Conservation (phyloP, 1,284 basidiomycete species). For the Rhodofomes roseus region DNA sequence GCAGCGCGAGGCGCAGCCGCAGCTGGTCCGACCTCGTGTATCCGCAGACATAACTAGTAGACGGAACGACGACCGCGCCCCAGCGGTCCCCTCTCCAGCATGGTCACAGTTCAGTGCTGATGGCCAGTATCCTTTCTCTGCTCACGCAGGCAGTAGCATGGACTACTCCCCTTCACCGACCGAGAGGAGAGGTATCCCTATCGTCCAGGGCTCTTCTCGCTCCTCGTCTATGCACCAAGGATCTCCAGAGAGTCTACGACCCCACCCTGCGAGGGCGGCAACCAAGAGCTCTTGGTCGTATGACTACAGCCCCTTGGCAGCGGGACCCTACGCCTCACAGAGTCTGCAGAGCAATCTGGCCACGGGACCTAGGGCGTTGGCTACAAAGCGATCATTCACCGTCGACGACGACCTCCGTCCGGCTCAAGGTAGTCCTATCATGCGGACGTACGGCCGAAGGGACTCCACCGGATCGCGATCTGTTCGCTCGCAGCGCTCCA, state of each 20-base stretch:
- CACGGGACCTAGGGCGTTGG: not conserved
- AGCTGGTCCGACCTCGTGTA: constrained; percentile 12
- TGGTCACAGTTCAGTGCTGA: constrained; percentile 8
- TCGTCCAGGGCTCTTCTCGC: constrained; percentile 18
- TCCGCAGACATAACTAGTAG: constrained; percentile 12
- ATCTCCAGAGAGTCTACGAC: constrained; percentile 21
- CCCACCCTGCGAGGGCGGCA: constrained; percentile 11
- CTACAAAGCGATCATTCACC: constrained; percentile 4
- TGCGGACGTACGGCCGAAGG: constrained; percentile 14
- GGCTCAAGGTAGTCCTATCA: not conserved
- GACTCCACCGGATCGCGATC: constrained; percentile 24
- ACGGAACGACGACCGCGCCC: constrained; percentile 4
- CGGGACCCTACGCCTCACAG: constrained; percentile 10
- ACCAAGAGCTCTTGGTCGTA: constrained; percentile 13
- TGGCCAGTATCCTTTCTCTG: constrained; percentile 10
- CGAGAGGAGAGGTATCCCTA: constrained; percentile 18
- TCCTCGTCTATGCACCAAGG: constrained; percentile 16
- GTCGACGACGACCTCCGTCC: not conserved
- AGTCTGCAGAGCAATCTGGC: not conserved
- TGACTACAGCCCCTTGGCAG: constrained; percentile 9
- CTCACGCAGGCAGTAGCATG: constrained; percentile 3
- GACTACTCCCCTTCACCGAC: constrained; percentile 6
- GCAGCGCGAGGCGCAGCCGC: constrained; percentile 11
- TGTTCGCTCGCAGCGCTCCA: constrained; percentile 23
- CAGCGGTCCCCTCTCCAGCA: not conserved